Evolutionary conservation across 257 asterid species (phyloP), one percentile per base, ranked within the genome.

Genomic region (Cynanchum wilfordii): DNA sequence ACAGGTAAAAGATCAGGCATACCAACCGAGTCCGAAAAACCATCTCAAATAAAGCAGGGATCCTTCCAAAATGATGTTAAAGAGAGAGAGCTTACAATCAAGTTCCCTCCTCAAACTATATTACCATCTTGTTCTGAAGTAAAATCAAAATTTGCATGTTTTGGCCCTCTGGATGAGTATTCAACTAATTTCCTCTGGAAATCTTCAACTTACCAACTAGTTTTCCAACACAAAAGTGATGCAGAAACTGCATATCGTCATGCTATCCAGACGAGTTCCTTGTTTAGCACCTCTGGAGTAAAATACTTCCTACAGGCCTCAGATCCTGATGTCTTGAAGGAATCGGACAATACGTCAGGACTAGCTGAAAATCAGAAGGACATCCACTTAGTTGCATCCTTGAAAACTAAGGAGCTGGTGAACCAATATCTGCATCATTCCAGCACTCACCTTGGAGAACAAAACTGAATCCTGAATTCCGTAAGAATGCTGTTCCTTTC

Each of bases 201-300:
- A 72, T 72, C 59, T 58, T 72, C 69, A 36, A 29, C 58, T 58
- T 72, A 38, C 69, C 58, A 72, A 44, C 52, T 72, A 24, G 68
- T 19, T 3, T 72, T 58, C 75, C 69, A 7, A 7, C 10, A 44
- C 47, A 72, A 42, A 42, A 72, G 47, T 24, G 30, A 59, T 44
- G 75, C 75, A n/a, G 69, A 49, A 49, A 69, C 20, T 11, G 75
- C 75, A 10, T 72, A 72, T 59, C 58, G 0, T 12, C 42, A 72
- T 33, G 75, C 69, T 0, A 44, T 38, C 75, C 58, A 72, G 52
- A 72, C 17, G 17, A 42, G 20, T 1, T 25, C 57, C 36, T 33
- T 72, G 68, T 72, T 72, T 59, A 44, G 69, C 45, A 5, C 47
- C 6, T 38, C 49, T 8, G 58, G 7, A 25, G 75, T 72, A 9